These are phyloP conservation scores for Plantago lanceolata DNA, from an alignment of 305 asterid species.

Conservation along the genomic window DNA sequence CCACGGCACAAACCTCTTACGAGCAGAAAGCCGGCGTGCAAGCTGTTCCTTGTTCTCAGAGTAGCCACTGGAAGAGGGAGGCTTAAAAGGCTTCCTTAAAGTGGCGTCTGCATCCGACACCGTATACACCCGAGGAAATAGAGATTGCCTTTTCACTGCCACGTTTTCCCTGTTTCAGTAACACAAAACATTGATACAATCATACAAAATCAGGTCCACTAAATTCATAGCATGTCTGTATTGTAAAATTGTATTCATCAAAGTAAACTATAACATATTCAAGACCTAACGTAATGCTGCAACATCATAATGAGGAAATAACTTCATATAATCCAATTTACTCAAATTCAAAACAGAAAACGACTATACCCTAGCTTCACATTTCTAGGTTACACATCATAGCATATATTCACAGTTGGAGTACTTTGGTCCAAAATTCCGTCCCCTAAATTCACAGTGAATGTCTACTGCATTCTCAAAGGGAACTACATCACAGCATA, in stretches of 20 bases:
- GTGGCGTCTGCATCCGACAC: conserved; percentile 59
- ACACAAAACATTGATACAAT: background rate
- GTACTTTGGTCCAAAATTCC: background rate
- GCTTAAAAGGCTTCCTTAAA: conserved; percentile 80
- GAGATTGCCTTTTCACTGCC: conserved; percentile 74
- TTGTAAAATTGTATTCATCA: background rate
- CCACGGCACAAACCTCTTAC: conserved; percentile 97
- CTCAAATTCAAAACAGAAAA: conserved; percentile 12
- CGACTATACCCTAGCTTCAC: conserved; percentile 23
- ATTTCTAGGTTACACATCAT: background rate
- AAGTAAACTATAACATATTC: background rate
- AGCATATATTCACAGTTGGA: no score
- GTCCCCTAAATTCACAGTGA: background rate
- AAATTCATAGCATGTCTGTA: background rate
- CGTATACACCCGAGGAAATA: conserved; percentile 82
- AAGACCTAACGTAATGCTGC: background rate
- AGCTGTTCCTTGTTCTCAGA: conserved; percentile 58
- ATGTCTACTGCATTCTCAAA: background rate
- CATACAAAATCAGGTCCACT: background rate
- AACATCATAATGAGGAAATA: background rate
- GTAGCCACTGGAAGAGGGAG: conserved; percentile 75
- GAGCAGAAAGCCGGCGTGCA: conserved; percentile 74
- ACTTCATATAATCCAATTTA: background rate
- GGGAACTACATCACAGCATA: background rate
- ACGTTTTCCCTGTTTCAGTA: conserved; percentile 63